Evolutionary conservation across 352 stramenopile genomes (phyloP), one percentile per base, ranked within the genome.

Genomic region (Pythium angustatum): DNA sequence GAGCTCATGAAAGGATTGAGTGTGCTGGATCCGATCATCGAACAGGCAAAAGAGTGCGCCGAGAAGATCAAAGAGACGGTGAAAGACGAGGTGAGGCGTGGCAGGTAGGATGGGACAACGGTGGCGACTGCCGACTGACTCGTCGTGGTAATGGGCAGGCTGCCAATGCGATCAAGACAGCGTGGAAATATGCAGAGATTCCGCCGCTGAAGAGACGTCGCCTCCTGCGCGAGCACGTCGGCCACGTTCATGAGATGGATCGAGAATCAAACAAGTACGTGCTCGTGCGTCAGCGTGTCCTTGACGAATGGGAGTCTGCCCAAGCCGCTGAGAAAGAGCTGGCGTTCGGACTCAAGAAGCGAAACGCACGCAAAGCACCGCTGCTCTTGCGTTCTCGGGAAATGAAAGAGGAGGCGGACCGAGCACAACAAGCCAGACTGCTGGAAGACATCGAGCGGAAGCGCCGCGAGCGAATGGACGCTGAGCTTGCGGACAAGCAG

Each of bases 171-270:
- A 54, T 87, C 17, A 75, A 63, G 44, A 75, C 71, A 4, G 78
- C 73, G 0, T 78, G 68, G 64, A 73, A 86, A 28, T 80, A 84
- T 40, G 76, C 79, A 1, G 85, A 93, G 61, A 71, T 91, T 30
- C 76, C 80, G 26, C 78, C 78, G 1, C 63, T 93, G 1, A 71
- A 74, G 8, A 57, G 81, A 5, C 74, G 83, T 1, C 81, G 85
- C 0, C 51, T 89, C 36, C 45, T 93, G 9, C 78, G 78, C 0
- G 76, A 91, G 36, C 81, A 92, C 68, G 78, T 92, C 7, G 52
- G 45, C 9, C 57, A 89, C 21, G 74, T 93, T 21, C 75, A 75
- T 11, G 61, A 77, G 31, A 90, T 92, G 79, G 83, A 93, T 50
- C 49, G 54, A 0, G 81, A 93, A 28, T 66, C 76, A 12, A 68